Conservation (phyloP, 208 protist genomes). For the Leishmania amazonensis region DNA sequence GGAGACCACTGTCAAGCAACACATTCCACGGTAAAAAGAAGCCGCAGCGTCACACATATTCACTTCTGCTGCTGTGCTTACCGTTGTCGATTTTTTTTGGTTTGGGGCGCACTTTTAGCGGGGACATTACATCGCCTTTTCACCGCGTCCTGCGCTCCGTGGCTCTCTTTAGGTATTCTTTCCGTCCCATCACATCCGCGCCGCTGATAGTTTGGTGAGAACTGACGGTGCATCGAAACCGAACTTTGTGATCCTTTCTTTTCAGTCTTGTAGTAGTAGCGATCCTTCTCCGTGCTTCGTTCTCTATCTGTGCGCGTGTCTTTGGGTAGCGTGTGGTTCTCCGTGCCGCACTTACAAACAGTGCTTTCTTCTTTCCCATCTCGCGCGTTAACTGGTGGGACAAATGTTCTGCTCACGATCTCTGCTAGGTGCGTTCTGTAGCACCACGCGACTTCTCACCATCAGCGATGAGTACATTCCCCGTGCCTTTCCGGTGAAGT, state of each 20-base stretch:
- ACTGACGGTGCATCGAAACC: background rate
- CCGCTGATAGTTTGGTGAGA: background rate
- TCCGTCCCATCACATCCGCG: background rate
- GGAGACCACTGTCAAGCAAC: background rate
- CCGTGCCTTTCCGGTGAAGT: slow-evolving; percentile 90
- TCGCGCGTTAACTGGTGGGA: background rate
- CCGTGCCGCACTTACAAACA: background rate
- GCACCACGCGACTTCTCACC: slow-evolving; percentile 50
- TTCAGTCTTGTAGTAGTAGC: background rate
- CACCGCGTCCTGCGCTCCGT: background rate
- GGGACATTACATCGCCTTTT: background rate
- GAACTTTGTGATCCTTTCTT: too few species aligned
- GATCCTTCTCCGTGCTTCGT: background rate
- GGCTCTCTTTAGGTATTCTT: background rate
- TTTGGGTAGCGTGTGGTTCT: background rate
- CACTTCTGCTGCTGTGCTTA: background rate
- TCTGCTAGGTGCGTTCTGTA: slow-evolving; percentile 46
- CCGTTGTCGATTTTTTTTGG: background rate
- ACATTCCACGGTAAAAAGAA: background rate
- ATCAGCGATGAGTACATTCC: slow-evolving; percentile 94
- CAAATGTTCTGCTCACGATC: slow-evolving; percentile 25
- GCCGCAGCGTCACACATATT: background rate
- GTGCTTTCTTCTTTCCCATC: background rate
- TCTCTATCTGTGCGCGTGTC: background rate
- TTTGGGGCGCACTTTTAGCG: background rate